Percentiles rank a stretch among this genome's conserved stretches.
These are phyloP conservation scores for Metschnikowia chrysomelidarum DNA, from an alignment of 805 yeast species.

Conservation along the genomic window DNA sequence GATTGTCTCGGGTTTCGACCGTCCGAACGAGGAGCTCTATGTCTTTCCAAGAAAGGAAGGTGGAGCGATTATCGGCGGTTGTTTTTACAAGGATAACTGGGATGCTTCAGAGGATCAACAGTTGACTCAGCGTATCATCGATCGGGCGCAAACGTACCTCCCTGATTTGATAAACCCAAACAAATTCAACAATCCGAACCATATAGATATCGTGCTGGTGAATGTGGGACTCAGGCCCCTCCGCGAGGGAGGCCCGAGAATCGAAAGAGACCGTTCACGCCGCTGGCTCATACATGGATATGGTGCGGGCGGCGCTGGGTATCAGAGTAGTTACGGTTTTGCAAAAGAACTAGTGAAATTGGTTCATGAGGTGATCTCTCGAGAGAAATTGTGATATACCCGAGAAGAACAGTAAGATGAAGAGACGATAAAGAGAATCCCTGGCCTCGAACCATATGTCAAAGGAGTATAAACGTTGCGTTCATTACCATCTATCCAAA, in stretches of 20 bases:
- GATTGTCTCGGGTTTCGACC: slow-evolving; percentile 35
- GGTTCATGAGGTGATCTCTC: background rate
- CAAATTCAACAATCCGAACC: slow-evolving; percentile 24
- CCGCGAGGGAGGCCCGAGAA: slow-evolving; percentile 34
- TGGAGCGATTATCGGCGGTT: slow-evolving; percentile 58
- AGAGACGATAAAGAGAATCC: background rate
- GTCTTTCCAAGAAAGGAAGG: slow-evolving; percentile 73
- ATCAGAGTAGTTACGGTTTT: slow-evolving; percentile 66
- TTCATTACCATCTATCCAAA: too few relatives aligned
- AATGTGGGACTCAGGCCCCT: slow-evolving; percentile 41
- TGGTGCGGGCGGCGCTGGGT: slow-evolving; percentile 47
- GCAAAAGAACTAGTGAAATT: slow-evolving; percentile 30
- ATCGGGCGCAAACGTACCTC: slow-evolving; percentile 41
- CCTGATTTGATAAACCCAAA: slow-evolving; percentile 37
- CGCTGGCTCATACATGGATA: slow-evolving; percentile 57
- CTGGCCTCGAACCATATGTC: too few relatives aligned
- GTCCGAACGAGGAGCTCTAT: slow-evolving; percentile 48
- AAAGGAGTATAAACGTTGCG: too few relatives aligned
- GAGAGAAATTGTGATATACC: slow-evolving; percentile 6
- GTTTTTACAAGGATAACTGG: slow-evolving; percentile 21
- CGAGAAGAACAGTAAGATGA: too few relatives aligned
- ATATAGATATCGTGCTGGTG: slow-evolving; percentile 31
- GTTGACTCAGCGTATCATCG: slow-evolving; percentile 47
- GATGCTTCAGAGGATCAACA: slow-evolving; percentile 32
- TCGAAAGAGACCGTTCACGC: slow-evolving; percentile 28